Percentiles rank a stretch among this genome's conserved stretches.
These are phyloP conservation scores for Chrysanthemum lavandulifolium DNA, from an alignment of 129 eudicot genomes.

Conservation along the genomic window DNA sequence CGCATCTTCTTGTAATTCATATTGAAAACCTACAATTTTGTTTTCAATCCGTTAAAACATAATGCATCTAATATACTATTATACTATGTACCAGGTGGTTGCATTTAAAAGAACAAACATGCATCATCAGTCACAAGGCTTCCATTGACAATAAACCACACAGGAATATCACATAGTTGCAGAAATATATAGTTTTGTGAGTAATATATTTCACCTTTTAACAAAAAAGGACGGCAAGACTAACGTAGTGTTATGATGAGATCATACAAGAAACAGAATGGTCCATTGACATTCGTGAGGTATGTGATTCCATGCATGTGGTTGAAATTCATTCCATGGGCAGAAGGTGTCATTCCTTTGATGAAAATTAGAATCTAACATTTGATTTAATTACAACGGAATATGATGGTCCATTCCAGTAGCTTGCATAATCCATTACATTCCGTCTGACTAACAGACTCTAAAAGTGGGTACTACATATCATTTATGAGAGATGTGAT, in stretches of 20 bases:
- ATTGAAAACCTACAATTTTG: conserved; percentile 53
- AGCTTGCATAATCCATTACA: too few species aligned
- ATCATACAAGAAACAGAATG: too few species aligned
- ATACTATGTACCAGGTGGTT: not conserved
- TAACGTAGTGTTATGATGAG: not conserved
- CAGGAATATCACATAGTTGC: not conserved
- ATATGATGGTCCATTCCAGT: too few species aligned
- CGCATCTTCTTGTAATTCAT: conserved; percentile 81
- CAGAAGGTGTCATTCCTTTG: too few species aligned
- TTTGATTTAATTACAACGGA: too few species aligned
- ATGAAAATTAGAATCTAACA: too few species aligned
- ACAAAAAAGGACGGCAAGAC: conserved; percentile 3
- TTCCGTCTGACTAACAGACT: too few species aligned
- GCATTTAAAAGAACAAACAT: not conserved
- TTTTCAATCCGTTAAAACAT: conserved; percentile 11
- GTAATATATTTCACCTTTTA: too few species aligned
- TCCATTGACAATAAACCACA: conserved; percentile 4
- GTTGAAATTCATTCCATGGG: too few species aligned
- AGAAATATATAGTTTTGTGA: not conserved
- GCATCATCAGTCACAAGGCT: not conserved
- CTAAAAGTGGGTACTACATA: not conserved
- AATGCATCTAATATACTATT: conserved; percentile 4
- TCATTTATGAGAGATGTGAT: not conserved
- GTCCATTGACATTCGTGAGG: too few species aligned
- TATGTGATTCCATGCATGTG: too few species aligned